Base-by-base conservation (phyloP, 129 eudicot genomes). In the Helichrysum umbraculigerum region DNA sequence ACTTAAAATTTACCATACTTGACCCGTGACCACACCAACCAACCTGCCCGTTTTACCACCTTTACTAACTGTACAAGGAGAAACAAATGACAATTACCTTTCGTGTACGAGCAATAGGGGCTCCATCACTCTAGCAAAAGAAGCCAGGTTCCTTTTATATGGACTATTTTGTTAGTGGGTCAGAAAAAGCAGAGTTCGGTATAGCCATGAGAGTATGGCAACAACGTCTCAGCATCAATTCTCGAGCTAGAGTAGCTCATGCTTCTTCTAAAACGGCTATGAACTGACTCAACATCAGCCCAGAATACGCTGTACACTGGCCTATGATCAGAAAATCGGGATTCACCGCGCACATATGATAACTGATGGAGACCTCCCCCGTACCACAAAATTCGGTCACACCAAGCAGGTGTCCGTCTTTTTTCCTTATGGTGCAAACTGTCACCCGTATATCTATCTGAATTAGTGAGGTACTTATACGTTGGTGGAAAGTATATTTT, bases 401-500 rank as follows among this genome's bases (percentile, higher is more conserved):
- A 93, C 98, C 98, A 93, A 19, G 98, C 96, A 30, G 98, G 98
- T 34, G 98, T 93, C 60, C 96, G 63, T 33, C 95, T 79, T 78
- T 93, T 93, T 81, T 90, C 95, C 79, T 90, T 93, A 33, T 91
- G 96, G 63, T 88, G 96, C 85, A 90, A 85, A 81, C 88, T 88
- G 63, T 90, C 96, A 19, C 96, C 98, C 0, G 98, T 86, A 69
- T 93, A 93, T 79, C 96, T 80, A 75, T 93, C 98, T 63, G 98
- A 93, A 74, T 93, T 93, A 28, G 88, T 87, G 64, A 90, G 86
- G 76, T 93, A 93, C 68, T 93, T 93, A 76, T 93, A 93, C 17
- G 98, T 93, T 59, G 98, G 96, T 16, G 98, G 98, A 81, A 93
- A 93, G 79, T 93, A 93, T 79, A 93, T 93, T 78, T 88, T 86